Evolutionary conservation across 306 rosid species (phyloP).

Genomic region (Benincasa hispida): DNA sequence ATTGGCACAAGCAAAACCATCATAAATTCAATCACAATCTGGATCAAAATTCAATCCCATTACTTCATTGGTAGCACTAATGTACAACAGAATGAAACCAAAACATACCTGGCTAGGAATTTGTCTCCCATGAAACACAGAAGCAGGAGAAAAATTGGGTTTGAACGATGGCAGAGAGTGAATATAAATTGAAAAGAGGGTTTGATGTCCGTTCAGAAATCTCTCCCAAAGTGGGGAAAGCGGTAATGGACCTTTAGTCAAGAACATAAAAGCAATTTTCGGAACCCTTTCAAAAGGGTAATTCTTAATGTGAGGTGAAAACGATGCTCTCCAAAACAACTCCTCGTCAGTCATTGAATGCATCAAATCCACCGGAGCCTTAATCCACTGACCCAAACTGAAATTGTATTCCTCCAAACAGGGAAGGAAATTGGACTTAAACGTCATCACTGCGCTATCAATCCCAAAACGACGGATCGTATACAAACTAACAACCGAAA

Average conservation of each 20-base stretch:
- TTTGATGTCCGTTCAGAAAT: slow-evolving; percentile 67
- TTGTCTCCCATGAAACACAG: slow-evolving; percentile 59
- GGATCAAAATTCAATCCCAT: not conserved
- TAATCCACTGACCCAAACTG: slow-evolving; percentile 51
- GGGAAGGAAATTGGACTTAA: slow-evolving; percentile 43
- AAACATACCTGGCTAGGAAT: slow-evolving; percentile 82
- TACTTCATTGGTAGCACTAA: not conserved
- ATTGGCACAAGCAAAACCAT: not conserved
- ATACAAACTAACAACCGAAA: slow-evolving; percentile 57
- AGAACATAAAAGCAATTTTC: slow-evolving; percentile 88
- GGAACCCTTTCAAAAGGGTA: slow-evolving; percentile 75
- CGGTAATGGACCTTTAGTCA: slow-evolving; percentile 90
- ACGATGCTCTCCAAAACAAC: slow-evolving; percentile 75
- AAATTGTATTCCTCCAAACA: slow-evolving; percentile 36
- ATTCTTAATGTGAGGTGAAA: slow-evolving; percentile 39
- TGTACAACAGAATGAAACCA: not conserved
- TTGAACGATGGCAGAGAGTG: slow-evolving; percentile 72
- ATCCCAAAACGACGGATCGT: slow-evolving; percentile 67
- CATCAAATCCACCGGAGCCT: slow-evolving; percentile 43
- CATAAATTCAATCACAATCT: not conserved
- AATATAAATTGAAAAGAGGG: slow-evolving; percentile 49
- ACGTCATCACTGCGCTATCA: slow-evolving; percentile 29
- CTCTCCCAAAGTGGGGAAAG: slow-evolving; percentile 93
- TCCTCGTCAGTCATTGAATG: slow-evolving; percentile 70
- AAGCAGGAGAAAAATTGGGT: slow-evolving; percentile 41